Evolutionary conservation across 2,329 filamentous ascomycete species (phyloP).

Genomic region (Penicillium sp.): DNA sequence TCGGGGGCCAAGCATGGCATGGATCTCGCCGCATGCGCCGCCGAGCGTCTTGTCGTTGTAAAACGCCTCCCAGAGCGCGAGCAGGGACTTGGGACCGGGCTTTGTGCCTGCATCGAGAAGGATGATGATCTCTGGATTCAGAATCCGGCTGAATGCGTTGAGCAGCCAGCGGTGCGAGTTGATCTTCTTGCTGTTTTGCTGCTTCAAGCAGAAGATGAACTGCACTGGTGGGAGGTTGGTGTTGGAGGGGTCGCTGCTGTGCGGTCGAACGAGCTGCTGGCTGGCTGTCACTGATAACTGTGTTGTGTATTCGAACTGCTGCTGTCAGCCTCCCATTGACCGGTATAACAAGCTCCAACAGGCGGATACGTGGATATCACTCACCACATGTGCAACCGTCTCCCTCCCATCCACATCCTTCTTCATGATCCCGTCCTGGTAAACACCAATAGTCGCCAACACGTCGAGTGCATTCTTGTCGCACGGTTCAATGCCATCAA

Average conservation of each 20-base stretch:
- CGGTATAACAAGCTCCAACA: not conserved
- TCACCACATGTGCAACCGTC: constrained; percentile 85
- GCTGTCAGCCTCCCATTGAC: constrained; percentile 12
- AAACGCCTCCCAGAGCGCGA: constrained; percentile 96
- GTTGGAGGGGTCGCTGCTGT: constrained; percentile 80
- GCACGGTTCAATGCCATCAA: constrained; percentile 96
- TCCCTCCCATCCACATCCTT: constrained; percentile 97
- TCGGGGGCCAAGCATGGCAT: constrained; percentile 92
- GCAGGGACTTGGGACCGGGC: constrained; percentile 88
- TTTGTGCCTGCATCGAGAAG: constrained; percentile 97
- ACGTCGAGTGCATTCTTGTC: constrained; percentile 95
- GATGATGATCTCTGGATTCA: constrained; percentile 97
- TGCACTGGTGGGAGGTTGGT: constrained; percentile 91
- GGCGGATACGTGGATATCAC: constrained; percentile 21
- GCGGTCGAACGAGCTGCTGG: constrained; percentile 93
- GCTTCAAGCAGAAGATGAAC: constrained; percentile 99
- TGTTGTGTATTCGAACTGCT: constrained; percentile 90
- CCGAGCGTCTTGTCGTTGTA: constrained; percentile 99
- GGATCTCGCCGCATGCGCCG: constrained; percentile 97
- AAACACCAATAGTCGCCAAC: constrained; percentile 90
- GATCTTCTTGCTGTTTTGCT: constrained; percentile 99
- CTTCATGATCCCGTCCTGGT: constrained; percentile 99
- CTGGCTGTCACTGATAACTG: constrained; percentile 96
- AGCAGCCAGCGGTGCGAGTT: constrained; percentile 99
- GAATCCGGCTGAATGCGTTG: constrained; percentile 93